phyloP scores from a whole-genome alignment of 495 filamentous ascomycete genomes.

The Penicillium waksmanii region DNA sequence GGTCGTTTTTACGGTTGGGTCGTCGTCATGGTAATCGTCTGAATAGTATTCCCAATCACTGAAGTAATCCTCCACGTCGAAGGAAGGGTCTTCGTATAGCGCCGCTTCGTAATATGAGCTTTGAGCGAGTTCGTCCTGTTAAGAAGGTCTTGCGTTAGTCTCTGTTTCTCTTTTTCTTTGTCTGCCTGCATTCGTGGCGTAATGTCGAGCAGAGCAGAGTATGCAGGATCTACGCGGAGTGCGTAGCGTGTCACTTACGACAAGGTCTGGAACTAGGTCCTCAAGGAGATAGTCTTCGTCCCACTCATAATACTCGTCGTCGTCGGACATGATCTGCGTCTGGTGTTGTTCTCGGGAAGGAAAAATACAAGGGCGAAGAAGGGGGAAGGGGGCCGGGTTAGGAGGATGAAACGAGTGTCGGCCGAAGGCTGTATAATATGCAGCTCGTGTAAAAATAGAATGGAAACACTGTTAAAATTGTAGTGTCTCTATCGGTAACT shows the following conservation, averaged over 20 bases:
- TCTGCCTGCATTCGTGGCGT: not conserved
- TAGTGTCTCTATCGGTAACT: too few species aligned
- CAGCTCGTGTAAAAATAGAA: not conserved
- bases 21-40: constrained; percentile 56
- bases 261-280: constrained; percentile 45
- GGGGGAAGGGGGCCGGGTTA: not conserved
- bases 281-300: constrained; percentile 49
- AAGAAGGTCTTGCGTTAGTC: constrained; percentile 6
- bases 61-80: constrained; percentile 47
- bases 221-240: not conserved
- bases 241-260: constrained; percentile 34
- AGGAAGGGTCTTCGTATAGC: constrained; percentile 44
- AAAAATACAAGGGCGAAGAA: not conserved
- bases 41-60: constrained; percentile 56
- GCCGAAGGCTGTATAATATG: not conserved
- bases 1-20: constrained; percentile 33
- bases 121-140: constrained; percentile 55
- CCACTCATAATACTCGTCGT: constrained; percentile 54
- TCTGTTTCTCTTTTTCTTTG: constrained; percentile 2
- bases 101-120: constrained; percentile 47
- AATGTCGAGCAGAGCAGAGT: too few species aligned
- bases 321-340: constrained; percentile 48
- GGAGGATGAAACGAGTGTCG: not conserved
- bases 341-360: not conserved
- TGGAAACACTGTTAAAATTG: constrained; percentile 5